These are phyloP conservation scores for Paracamarosporium sp. DNA, from an alignment of 2,329 filamentous ascomycete genomes.

Conservation along the genomic window DNA sequence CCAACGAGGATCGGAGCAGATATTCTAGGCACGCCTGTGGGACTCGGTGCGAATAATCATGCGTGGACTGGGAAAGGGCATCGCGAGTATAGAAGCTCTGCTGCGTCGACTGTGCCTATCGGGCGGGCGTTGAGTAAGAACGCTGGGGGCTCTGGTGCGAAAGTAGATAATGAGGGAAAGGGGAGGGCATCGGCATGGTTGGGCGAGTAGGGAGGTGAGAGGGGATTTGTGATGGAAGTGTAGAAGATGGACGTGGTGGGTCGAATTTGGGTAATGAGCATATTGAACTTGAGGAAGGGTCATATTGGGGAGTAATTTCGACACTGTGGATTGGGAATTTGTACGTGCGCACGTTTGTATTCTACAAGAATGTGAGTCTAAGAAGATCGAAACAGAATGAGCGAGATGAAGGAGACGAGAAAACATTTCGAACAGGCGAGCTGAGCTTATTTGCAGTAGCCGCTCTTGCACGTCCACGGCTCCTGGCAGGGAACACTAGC, in stretches of 20 bases:
- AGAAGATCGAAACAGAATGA: background rate
- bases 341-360: too few relatives aligned
- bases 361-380: too few relatives aligned
- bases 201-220: background rate
- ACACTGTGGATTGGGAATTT: too few relatives aligned
- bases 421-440: background rate
- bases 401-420: background rate
- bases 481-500: constrained; percentile 15
- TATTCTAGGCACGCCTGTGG: background rate
- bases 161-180: background rate
- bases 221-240: background rate
- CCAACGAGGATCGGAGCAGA: background rate
- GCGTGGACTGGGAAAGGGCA: background rate
- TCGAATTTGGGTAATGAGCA: background rate
- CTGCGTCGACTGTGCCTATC: background rate
- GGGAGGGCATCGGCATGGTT: background rate
- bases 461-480: constrained; percentile 15
- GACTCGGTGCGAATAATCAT: background rate
- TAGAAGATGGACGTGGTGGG: background rate
- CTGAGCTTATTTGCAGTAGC: constrained; percentile 12
- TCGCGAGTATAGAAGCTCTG: background rate
- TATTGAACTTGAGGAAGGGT: background rate
- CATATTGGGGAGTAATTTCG: background rate
- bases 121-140: background rate
- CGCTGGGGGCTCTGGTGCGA: background rate